phyloP scores from a whole-genome alignment of 2,329 filamentous ascomycete species.

The Cladosporium austrohemisphaericum region DNA sequence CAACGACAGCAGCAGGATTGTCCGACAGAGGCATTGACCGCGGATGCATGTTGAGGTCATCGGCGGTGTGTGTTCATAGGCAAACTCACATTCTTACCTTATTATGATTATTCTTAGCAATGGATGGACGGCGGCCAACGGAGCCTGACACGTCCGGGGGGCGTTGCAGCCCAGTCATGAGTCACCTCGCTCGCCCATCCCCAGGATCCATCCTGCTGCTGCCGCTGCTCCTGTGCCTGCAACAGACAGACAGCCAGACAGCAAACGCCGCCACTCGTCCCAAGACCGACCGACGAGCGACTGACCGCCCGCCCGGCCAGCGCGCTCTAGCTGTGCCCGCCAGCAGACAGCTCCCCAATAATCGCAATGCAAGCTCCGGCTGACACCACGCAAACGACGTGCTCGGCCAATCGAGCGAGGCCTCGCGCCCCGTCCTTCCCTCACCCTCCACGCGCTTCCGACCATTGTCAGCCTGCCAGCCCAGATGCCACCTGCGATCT shows the following conservation, averaged over 20 bases:
- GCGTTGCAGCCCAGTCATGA: background rate
- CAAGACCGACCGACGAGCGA: too few relatives aligned
- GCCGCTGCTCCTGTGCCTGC: background rate
- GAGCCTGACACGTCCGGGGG: slow-evolving; percentile 2
- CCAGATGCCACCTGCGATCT: background rate
- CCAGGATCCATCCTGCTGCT: background rate
- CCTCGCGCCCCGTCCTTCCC: background rate
- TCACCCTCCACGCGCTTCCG: slow-evolving; percentile 6
- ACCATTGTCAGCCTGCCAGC: slow-evolving; percentile 14
- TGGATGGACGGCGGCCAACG: too few relatives aligned
- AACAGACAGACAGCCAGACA: background rate
- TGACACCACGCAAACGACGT: slow-evolving; percentile 3
- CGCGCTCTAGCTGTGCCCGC: too few relatives aligned
- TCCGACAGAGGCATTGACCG: slow-evolving; percentile 7
- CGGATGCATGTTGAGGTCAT: slow-evolving; percentile 9
- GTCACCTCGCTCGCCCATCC: background rate
- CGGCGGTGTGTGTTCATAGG: background rate
- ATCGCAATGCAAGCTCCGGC: slow-evolving; percentile 3
- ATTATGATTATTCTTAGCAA: too few relatives aligned
- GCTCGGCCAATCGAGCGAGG: slow-evolving; percentile 1
- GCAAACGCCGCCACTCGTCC: background rate
- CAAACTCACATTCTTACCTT: too few relatives aligned
- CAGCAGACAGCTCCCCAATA: too few relatives aligned
- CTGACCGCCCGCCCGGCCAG: too few relatives aligned
- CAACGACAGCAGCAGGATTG: background rate